These are phyloP conservation scores for Chloromonas sp. DNA, from an alignment of 163 green algal genomes.

Conservation along the genomic window DNA sequence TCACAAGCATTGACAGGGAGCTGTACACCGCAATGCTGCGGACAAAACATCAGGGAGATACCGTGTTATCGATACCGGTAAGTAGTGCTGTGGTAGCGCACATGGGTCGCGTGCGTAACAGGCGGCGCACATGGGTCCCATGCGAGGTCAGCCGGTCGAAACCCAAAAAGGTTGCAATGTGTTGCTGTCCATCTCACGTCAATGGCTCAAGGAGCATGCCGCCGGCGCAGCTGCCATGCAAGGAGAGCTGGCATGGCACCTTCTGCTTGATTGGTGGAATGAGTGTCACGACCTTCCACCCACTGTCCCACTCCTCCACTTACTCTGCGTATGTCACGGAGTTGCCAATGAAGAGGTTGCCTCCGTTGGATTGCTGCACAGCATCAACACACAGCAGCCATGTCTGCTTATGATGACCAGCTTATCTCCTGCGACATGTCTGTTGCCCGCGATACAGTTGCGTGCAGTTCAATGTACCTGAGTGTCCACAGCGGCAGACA, in stretches of 20 bases:
- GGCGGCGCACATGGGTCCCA: too few relatives aligned
- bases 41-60: neutral
- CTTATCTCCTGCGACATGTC: neutral
- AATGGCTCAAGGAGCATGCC: too few relatives aligned
- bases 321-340: neutral
- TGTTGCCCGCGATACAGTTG: neutral
- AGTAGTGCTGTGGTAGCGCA: neutral
- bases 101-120: too few relatives aligned
- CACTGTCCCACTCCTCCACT: neutral
- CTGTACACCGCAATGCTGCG: constrained; percentile 5
- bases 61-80: neutral
- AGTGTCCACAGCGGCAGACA: neutral
- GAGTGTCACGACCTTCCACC: neutral
- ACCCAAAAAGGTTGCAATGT: neutral
- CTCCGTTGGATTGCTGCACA: neutral
- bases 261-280: neutral
- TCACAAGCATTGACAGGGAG: neutral
- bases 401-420: neutral
- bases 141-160: neutral
- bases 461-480: neutral
- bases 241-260: neutral
- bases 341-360: neutral
- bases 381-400: neutral
- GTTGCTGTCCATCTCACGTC: neutral
- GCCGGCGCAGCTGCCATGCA: neutral